A percentile compares a stretch with the other conserved stretches of the same genome.
phyloP scores from a whole-genome alignment of 2,329 filamentous ascomycete species.

The Ophiostoma sp. region DNA sequence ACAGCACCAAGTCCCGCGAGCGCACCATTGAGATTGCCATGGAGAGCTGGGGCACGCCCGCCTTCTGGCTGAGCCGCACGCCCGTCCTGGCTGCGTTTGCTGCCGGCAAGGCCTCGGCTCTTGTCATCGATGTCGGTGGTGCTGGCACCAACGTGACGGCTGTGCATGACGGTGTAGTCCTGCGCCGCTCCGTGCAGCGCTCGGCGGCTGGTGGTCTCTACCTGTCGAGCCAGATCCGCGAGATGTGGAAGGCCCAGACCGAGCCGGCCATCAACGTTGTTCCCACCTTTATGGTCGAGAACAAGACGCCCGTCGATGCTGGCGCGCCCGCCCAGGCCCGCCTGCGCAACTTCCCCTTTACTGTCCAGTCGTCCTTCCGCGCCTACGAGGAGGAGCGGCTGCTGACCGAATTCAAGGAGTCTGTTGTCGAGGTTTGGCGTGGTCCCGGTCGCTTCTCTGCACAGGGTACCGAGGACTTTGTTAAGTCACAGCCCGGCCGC shows the following conservation, averaged over 20 bases:
- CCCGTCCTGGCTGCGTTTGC: conserved; percentile 90
- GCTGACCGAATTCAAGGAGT: conserved; percentile 95
- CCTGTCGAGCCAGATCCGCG: conserved; percentile 83
- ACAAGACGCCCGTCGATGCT: conserved; percentile 86
- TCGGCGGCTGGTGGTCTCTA: conserved; percentile 86
- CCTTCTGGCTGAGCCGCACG: conserved; percentile 88
- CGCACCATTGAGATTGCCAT: conserved; percentile 95
- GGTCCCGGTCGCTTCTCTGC: conserved; percentile 68
- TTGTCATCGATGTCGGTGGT: conserved; percentile 90
- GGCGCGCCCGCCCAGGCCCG: conserved; percentile 74
- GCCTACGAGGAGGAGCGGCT: conserved; percentile 88
- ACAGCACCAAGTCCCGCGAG: conserved; percentile 80
- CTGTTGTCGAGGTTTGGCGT: conserved; percentile 89
- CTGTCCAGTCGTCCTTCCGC: conserved; percentile 70
- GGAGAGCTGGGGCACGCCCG: conserved; percentile 93
- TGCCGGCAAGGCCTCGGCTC: conserved; percentile 85
- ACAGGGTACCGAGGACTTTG: conserved; percentile 74
- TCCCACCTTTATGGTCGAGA: conserved; percentile 84
- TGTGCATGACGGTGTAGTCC: conserved; percentile 89
- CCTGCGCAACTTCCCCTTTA: conserved; percentile 66
- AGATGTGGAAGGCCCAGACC: conserved; percentile 63
- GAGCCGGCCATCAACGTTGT: conserved; percentile 61
- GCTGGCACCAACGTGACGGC: conserved; percentile 86
- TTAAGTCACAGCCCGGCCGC: conserved; percentile 71
- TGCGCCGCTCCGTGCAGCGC: conserved; percentile 85